Evolutionary conservation across 306 rosid species (phyloP).

Genomic region (Aeschynomene evenia): DNA sequence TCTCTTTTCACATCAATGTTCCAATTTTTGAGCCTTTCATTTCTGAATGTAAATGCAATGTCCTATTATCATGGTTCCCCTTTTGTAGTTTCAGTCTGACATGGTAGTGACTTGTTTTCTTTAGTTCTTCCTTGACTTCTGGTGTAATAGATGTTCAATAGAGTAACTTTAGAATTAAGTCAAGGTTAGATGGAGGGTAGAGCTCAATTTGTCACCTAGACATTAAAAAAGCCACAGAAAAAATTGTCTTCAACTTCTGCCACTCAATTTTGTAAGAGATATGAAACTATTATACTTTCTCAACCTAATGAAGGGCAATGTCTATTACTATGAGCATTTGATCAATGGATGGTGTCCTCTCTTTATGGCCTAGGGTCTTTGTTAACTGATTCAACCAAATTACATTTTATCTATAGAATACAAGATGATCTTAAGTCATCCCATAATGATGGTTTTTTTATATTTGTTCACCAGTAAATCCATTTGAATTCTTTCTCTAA

Average conservation of each 20-base stretch:
- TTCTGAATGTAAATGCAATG: not conserved
- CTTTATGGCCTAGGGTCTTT: not conserved
- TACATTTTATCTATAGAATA: not conserved
- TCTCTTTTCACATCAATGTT: not conserved
- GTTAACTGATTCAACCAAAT: not conserved
- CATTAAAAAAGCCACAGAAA: not conserved
- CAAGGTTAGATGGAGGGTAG: not conserved
- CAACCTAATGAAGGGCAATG: not conserved
- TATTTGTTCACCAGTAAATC: not conserved
- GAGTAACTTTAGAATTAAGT: not conserved
- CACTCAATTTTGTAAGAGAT: not conserved
- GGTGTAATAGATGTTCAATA: not conserved
- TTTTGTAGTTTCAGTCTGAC: not conserved
- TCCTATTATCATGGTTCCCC: not conserved
- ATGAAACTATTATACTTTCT: not conserved
- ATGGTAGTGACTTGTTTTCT: not conserved
- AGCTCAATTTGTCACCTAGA: not conserved
- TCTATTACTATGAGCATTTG: not conserved
- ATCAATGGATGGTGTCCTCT: not conserved
- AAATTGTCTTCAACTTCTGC: not conserved
- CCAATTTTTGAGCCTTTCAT: not conserved
- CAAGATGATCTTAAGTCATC: not conserved
- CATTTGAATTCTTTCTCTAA: not conserved
- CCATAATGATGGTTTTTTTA: not conserved
- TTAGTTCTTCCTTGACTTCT: not conserved